Evolutionary conservation across 495 filamentous ascomycete genomes (phyloP).

Genomic region (Ramalina intermedia): DNA sequence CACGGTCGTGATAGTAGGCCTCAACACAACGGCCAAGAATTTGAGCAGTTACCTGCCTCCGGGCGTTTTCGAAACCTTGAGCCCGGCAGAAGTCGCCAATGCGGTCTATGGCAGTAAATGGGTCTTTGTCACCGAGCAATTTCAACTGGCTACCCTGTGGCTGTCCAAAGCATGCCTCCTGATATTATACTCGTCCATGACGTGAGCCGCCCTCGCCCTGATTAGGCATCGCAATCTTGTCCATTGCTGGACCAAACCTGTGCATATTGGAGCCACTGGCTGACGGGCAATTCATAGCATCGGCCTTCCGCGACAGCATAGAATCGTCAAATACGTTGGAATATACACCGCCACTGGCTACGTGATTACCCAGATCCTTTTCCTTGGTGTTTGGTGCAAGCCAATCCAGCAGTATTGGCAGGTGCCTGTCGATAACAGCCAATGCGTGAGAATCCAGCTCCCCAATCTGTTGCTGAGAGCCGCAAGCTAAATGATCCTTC

Average conservation of each 20-base stretch:
- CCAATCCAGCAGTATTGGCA: constrained; percentile 50
- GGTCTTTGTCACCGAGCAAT: constrained; percentile 35
- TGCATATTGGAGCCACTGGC: background rate
- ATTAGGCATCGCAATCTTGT: background rate
- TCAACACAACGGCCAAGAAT: constrained; percentile 35
- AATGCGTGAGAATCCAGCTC: background rate
- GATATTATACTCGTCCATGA: constrained; percentile 38
- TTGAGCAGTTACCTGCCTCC: constrained; percentile 41
- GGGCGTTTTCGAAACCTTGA: constrained; percentile 27
- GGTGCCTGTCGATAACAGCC: constrained; percentile 27
- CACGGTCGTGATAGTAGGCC: constrained; percentile 33
- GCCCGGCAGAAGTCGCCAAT: constrained; percentile 27
- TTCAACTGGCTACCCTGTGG: constrained; percentile 32
- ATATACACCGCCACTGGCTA: constrained; percentile 41
- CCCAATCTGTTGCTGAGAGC: background rate
- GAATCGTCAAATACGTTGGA: constrained; percentile 37
- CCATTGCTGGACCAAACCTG: background rate
- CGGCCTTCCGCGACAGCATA: constrained; percentile 26
- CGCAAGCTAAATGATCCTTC: constrained; percentile 13
- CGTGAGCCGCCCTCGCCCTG: constrained; percentile 19
- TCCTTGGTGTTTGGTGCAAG: constrained; percentile 49
- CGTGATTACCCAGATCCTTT: constrained; percentile 45
- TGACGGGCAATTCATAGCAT: constrained; percentile 10
- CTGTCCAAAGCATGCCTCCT: constrained; percentile 38
- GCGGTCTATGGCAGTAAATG: constrained; percentile 41